Conservation (phyloP, 148 eudicot genomes). For the Heliosperma pusillum region DNA sequence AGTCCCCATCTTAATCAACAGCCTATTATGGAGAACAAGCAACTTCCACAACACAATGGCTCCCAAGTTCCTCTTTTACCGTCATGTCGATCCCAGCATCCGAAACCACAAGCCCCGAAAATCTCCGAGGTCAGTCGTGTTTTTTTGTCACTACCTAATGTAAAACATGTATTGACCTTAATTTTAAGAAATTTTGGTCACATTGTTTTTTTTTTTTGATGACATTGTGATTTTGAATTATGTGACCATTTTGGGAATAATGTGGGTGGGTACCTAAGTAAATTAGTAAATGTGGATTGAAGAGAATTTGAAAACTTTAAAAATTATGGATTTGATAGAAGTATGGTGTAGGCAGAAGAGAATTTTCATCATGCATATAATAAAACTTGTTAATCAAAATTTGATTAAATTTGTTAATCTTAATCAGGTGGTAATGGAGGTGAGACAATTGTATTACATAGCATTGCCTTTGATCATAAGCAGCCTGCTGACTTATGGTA, state of each 20-base stretch:
- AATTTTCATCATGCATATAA: neutral
- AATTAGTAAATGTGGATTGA: neutral
- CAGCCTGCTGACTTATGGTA: constrained; percentile 54
- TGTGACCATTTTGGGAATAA: neutral
- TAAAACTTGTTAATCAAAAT: neutral
- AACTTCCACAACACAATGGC: neutral
- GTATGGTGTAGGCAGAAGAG: neutral
- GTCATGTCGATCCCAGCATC: neutral
- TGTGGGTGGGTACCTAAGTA: neutral
- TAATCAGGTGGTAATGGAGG: constrained; percentile 46
- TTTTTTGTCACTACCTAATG: neutral
- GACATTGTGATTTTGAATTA: neutral
- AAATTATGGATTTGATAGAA: neutral
- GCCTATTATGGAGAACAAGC: constrained; percentile 18
- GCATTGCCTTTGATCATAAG: constrained; percentile 64
- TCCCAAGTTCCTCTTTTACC: constrained; percentile 28
- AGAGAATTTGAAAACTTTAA: neutral
- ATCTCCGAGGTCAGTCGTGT: constrained; percentile 23
- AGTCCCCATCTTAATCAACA: constrained; percentile 13
- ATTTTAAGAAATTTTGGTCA: neutral
- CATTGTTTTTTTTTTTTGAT: neutral
- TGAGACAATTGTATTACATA: constrained; percentile 44
- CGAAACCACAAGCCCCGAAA: neutral
- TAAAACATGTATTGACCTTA: neutral
- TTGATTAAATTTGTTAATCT: neutral